These are phyloP conservation scores for Penicillium thymicola DNA, from an alignment of 2,329 filamentous ascomycete species.

Conservation along the genomic window DNA sequence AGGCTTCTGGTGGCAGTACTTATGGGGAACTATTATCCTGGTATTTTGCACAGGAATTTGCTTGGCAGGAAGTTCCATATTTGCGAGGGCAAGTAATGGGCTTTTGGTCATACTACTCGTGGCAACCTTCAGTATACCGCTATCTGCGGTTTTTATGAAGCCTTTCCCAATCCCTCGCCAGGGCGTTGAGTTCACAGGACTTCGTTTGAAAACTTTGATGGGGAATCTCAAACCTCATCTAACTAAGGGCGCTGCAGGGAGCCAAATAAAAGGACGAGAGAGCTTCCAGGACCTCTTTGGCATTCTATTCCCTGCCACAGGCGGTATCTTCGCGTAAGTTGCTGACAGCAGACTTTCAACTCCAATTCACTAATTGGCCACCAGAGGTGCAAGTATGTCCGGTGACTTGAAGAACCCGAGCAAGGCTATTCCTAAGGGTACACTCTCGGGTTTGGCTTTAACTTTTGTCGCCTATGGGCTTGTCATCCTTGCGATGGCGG, in stretches of 20 bases:
- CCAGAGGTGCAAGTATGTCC: conserved; percentile 79
- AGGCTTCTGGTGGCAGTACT: conserved; percentile 73
- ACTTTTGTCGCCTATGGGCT: conserved; percentile 74
- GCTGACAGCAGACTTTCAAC: conserved; percentile 42
- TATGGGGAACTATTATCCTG: conserved; percentile 69
- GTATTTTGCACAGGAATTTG: conserved; percentile 71
- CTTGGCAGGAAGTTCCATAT: conserved; percentile 74
- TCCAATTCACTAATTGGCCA: conserved; percentile 44
- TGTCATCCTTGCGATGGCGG: conserved; percentile 74
- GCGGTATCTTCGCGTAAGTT: conserved; percentile 56
- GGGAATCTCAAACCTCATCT: conserved; percentile 70
- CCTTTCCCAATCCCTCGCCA: conserved; percentile 64
- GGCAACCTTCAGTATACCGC: conserved; percentile 74
- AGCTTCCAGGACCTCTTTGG: conserved; percentile 82
- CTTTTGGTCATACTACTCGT: conserved; percentile 68
- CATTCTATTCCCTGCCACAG: conserved; percentile 73
- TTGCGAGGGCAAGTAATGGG: conserved; percentile 75
- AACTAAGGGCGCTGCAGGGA: conserved; percentile 60
- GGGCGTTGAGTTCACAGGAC: conserved; percentile 73
- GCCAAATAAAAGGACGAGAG: conserved; percentile 59
- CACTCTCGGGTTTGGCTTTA: conserved; percentile 69
- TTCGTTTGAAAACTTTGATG: conserved; percentile 66
- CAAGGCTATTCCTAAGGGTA: conserved; percentile 81
- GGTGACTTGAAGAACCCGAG: conserved; percentile 80
- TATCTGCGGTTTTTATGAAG: conserved; percentile 66